phyloP scores from a whole-genome alignment of 345 rosid genomes.

The Citrus unshiu region DNA sequence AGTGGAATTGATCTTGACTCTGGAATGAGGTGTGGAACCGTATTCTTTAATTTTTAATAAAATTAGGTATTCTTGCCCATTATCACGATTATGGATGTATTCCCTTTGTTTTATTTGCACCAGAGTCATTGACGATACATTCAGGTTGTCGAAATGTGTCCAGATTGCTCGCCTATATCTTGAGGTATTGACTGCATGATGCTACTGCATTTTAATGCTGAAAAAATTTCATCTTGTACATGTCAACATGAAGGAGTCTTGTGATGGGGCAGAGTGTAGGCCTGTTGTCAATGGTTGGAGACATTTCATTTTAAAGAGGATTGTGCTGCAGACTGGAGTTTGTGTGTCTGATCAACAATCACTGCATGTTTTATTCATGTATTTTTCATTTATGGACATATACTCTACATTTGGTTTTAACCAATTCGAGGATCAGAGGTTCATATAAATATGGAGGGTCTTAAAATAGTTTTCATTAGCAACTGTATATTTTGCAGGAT shows the following conservation, averaged over 20 bases:
- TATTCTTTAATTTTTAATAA: not conserved
- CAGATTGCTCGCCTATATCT: conserved; percentile 96
- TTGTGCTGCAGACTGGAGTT: not conserved
- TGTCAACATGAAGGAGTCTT: not conserved
- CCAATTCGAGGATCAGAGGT: not conserved
- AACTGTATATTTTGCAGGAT: conserved; percentile 52
- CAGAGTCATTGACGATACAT: conserved; percentile 86
- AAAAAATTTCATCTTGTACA: not conserved
- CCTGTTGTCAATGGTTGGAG: not conserved
- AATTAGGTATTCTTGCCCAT: not conserved
- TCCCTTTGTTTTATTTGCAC: conserved; percentile 16
- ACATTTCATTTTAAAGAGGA: not conserved
- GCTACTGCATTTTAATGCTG: conserved; percentile 2
- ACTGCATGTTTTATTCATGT: not conserved
- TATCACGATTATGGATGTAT: not conserved
- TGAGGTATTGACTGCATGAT: conserved; percentile 53
- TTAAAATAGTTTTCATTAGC: not conserved
- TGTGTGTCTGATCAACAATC: not conserved
- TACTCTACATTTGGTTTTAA: not conserved
- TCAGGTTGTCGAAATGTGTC: conserved; percentile 88
- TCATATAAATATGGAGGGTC: not conserved
- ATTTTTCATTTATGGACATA: not conserved
- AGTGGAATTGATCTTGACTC: conserved; percentile 97
- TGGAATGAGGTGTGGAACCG: conserved; percentile 75
- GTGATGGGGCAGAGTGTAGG: not conserved